Percentiles rank a stretch among this genome's conserved stretches.
These are phyloP conservation scores for Penicillium vulpinum DNA, from an alignment of 2,329 filamentous ascomycete species.

Conservation along the genomic window DNA sequence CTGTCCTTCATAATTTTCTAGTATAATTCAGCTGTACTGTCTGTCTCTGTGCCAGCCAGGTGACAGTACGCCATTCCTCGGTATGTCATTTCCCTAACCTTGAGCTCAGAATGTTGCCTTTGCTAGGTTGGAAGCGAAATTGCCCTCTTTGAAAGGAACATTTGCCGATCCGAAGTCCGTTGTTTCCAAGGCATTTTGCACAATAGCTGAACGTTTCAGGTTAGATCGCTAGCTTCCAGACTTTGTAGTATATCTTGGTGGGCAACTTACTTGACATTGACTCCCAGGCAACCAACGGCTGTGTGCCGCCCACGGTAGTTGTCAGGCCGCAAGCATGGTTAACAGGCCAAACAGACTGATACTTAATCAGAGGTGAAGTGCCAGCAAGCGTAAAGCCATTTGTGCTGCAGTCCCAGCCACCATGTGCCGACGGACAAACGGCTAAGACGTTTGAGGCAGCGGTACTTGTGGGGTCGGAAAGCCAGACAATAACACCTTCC, in stretches of 20 bases:
- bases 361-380: constrained; percentile 49
- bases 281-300: constrained; percentile 54
- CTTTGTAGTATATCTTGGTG: not conserved
- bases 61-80: too few relatives aligned
- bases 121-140: constrained; percentile 49
- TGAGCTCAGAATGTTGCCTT: constrained; percentile 34
- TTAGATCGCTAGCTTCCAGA: not conserved
- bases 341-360: constrained; percentile 51
- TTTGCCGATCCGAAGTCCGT: constrained; percentile 51
- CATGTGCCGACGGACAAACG: constrained; percentile 56
- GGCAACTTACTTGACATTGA: constrained; percentile 39
- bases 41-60: too few relatives aligned
- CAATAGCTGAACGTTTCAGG: constrained; percentile 25
- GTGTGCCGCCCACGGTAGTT: constrained; percentile 42
- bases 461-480: constrained; percentile 40
- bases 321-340: constrained; percentile 51
- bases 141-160: constrained; percentile 51
- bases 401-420: constrained; percentile 49
- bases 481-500: constrained; percentile 57
- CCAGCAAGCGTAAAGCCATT: constrained; percentile 44
- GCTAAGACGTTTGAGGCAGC: constrained; percentile 47
- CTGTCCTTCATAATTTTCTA: too few relatives aligned
- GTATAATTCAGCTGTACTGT: too few relatives aligned
- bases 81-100: not conserved
- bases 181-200: constrained; percentile 44